These are phyloP conservation scores for Halophytophthora polymorphica DNA, from an alignment of 352 stramenopile species.

Conservation along the genomic window DNA sequence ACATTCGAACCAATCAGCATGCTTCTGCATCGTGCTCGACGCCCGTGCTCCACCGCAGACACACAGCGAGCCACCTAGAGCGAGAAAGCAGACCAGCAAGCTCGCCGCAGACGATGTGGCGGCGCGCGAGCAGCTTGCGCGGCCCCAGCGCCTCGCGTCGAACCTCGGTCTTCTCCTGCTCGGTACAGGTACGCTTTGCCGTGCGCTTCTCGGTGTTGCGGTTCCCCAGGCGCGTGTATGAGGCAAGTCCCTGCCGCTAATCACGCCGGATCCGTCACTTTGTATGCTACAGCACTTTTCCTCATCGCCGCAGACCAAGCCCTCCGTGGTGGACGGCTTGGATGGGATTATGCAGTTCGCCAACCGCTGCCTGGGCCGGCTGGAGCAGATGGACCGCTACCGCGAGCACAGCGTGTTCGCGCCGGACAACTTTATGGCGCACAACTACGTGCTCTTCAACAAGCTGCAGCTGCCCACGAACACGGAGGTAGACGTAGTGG, in stretches of 20 bases:
- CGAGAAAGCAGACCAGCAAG: too few relatives aligned
- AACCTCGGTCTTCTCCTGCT: not conserved
- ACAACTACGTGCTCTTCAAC: slow-evolving; percentile 40
- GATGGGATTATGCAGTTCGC: slow-evolving; percentile 31
- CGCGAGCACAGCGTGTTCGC: slow-evolving; percentile 34
- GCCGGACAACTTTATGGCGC: slow-evolving; percentile 23
- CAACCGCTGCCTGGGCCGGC: slow-evolving; percentile 18
- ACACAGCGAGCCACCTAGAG: too few relatives aligned
- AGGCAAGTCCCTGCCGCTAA: not conserved
- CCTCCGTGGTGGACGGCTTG: slow-evolving; percentile 23
- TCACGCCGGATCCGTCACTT: not conserved
- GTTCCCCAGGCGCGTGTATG: not conserved
- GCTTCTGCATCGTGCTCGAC: too few relatives aligned
- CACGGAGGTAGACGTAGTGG: slow-evolving; percentile 45
- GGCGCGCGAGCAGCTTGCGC: not conserved
- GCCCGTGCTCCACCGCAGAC: too few relatives aligned
- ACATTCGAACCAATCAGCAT: too few relatives aligned
- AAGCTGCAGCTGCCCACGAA: slow-evolving; percentile 47
- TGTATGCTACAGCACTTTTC: slow-evolving; percentile 21
- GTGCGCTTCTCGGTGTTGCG: not conserved
- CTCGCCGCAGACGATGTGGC: not conserved
- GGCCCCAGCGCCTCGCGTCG: not conserved
- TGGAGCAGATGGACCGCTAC: slow-evolving; percentile 25
- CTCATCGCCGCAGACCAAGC: slow-evolving; percentile 17
- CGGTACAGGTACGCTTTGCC: not conserved